Evolutionary conservation across 805 yeast species (phyloP), one percentile per base, ranked within the genome.

Genomic region (Clavispora phyllophila): DNA sequence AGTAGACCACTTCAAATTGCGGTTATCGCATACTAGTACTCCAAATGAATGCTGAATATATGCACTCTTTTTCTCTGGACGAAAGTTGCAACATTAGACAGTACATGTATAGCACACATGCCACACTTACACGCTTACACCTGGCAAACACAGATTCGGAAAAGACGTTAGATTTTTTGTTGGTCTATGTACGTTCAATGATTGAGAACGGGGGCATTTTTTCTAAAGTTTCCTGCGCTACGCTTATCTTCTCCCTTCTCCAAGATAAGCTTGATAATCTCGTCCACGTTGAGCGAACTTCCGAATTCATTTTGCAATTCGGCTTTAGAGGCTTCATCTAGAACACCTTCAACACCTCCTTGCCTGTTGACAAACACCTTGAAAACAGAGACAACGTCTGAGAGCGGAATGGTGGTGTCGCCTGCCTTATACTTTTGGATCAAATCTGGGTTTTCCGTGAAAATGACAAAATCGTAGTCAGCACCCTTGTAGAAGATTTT

Each of bases 291-390:
- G 38, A 72, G 65, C 20, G 75, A 67, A 17, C 28, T 33, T 23
- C 89, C 91, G 50, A 88, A 87, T 55, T 87, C 93, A 48, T 75
- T 75, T 39, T 72, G 73, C 31, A 87, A 58, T 46, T 81, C 84
- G 15, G 70, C 66, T 43, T 78, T 75, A 7, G 91, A 82, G 2
- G 91, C 95, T 54, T 78, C 81, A 40, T 82, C 86, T 20, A 84
- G 58, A 8, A 74, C 72, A 43, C 96, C 96, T 53, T 79, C 85
- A 3, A 79, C 66, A 25, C 95, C 96, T 36, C 86, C 84, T 19
- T 68, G 70, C 46, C 73, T 73, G 43, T 78, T 76, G 18, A 76
- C 70, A 57, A 73, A 88, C n/a, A 87, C 72, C 54, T 82, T 76
- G 67, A 76, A 85, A 8, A 74, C 69, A 0, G 82, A 81, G 1